Base-by-base conservation (phyloP, 306 rosid species). In the Astragalus membranaceus region DNA sequence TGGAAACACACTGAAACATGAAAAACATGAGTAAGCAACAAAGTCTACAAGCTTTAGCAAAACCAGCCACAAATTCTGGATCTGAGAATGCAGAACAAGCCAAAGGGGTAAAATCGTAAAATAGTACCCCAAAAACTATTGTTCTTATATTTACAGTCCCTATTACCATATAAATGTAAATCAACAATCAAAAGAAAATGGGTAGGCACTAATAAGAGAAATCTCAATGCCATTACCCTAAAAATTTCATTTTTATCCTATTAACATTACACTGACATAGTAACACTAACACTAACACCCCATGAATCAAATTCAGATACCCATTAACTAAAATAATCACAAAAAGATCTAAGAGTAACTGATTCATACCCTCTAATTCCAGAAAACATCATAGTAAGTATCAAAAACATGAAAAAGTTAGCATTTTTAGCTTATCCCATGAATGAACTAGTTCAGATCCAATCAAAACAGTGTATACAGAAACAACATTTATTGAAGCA, bases 381-480 rank as follows among this genome's bases (percentile, higher is more conserved):
- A 63, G 9, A 64, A 65, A 37, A 35, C 6, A 32, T 26, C 8
- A 59, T 64, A 66, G 41, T 46, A 32, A 62, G 62, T 3, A 60
- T n/a, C n/a, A 50, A 37, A 65, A 56, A 57, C 46, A 39, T 64
- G 51, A 17, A 62, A 70, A 53, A 54, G 70, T 8, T 29, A 3
- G 26, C 8, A 73, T 20, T 70, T 75, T 77, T 26, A 79, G 49
- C 77, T 6, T 50, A 62, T 37, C 23, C 12, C 3, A 68, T 1
- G 36, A 33, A 44, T 15, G 59, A 76, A 76, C 70, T 37, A 4
- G 39, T 71, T 17, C 89, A 84, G 91, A 85, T 90, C 88, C 80
- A 62, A 66, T 49, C 11, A 60, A 72, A 4, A 51, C 1, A 70
- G 14, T 32, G 13, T 15, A 10, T 0, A 2, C 63, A 70, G 6